Base-by-base conservation (phyloP, 257 asterid species). In the Phtheirospermum japonicum region DNA sequence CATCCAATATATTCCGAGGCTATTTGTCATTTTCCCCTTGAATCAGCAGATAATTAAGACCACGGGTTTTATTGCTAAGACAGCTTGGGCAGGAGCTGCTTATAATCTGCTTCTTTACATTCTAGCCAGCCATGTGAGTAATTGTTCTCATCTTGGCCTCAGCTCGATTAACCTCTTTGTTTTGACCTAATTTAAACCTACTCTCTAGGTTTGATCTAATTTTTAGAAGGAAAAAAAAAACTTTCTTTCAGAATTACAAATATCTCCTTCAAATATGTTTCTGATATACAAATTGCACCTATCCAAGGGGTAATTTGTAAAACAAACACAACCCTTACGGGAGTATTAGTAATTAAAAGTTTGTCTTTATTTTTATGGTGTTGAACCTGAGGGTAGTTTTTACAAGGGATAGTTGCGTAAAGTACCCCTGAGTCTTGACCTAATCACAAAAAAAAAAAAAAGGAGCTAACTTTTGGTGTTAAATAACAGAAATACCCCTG, bases 61-160 rank as follows among this genome's bases (percentile, higher is more conserved):
- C 0, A 93, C 96, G 0, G 99, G 96, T 8, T 85, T 89, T 58
- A 87, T 93, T 30, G 96, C 99, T 40, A 85, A 85, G 83, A 89
- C 97, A 34, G 95, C 97, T 46, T 93, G 99, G 99, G 96, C 95
- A 0, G 99, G 95, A 64, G 96, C 96, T 30, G 99, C 95, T 0
- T 93, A 93, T 73, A 93, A 93, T 78, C 79, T 93, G 64, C 93
- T 93, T 62, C 96, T 92, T 7, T 93, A 59, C 85, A 77, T 89
- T 82, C 76, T 93, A 13, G 96, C 96, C 18, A 93, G 99, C 64
- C 99, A 93, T 55, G 99, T 93, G 77, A 78, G 76, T 14, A 19
- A 45, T 45, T 45, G 4, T 0, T 23, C 13, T 0, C 5, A 45
- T 45, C 51, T 6, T 45, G 20, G 17, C 16, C 51, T 45, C 51